Base-by-base conservation (phyloP, 2,329 filamentous ascomycete genomes). In the Fusarium tuaranense region DNA sequence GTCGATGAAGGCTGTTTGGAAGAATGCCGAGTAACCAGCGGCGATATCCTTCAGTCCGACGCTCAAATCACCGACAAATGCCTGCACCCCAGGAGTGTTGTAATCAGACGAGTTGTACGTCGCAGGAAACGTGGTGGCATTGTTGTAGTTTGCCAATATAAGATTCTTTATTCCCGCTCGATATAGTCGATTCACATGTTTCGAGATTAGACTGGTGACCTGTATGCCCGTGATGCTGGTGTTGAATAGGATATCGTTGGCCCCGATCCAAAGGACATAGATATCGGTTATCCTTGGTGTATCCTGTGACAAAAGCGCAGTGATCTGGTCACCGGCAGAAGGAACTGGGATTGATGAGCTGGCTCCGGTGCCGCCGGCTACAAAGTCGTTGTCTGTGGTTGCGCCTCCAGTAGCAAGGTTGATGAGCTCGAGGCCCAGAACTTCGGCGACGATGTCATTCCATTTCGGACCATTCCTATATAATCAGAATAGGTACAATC, bases 181-280 rank as follows among this genome's bases (percentile, higher is more conserved):
- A 7, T 55, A 73, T 3, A 73, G 13, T 4, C 60, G 36, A 5
- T 72, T 27, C 0, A 74, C 14, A 7, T 72, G 46, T 14, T 61
- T 65, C 5, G 63, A 68, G 12, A 73, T 44, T 25, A 73, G 20
- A 7, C 71, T 69, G 7, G 68, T 64, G 7, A 73, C 38, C 3
- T 74, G 68, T 9, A 9, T 38, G 7, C 68, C 71, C 2, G 71
- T 71, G 2, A 73, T 73, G n/a, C 38, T 74, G 0, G 71, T 74
- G 2, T 73, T 73, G 14, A 74, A 73, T 4, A 73, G 41, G 4
- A 73, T 73, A 9, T 73, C 71, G 25, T 73, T 73, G 41, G 55
- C 68, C 6, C 71, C 71, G 7, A 74, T 72, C 71, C 71, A 73
- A n/a, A 65, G 68, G 8, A 73, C 71, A 25, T 74, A 73, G 5